These are phyloP conservation scores for Collybia sp. DNA, from an alignment of 768 basidiomycete species.

Conservation along the genomic window DNA sequence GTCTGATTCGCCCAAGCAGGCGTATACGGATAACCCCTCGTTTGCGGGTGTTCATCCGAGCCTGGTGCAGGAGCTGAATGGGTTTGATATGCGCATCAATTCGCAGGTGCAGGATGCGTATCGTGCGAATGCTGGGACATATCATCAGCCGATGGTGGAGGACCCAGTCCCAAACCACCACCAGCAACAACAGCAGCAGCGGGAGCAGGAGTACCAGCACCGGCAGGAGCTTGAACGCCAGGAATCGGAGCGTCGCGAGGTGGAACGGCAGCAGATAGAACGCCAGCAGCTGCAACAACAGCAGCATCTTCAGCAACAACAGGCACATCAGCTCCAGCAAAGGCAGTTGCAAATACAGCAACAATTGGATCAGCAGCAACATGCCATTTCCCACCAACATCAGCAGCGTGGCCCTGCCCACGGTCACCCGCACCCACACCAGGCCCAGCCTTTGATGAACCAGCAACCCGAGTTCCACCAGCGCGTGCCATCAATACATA, in stretches of 20 bases:
- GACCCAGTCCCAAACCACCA: too few species aligned
- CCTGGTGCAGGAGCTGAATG: slow-evolving; percentile 48
- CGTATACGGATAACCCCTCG: slow-evolving; percentile 27
- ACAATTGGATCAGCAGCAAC: slow-evolving; percentile 4
- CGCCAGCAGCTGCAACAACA: slow-evolving; percentile 16
- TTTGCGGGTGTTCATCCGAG: slow-evolving; percentile 52
- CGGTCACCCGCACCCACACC: neutral
- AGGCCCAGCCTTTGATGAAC: neutral
- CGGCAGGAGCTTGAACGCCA: slow-evolving; percentile 17
- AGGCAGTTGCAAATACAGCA: slow-evolving; percentile 9
- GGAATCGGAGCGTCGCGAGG: slow-evolving; percentile 13
- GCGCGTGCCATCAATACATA: neutral
- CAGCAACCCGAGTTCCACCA: neutral
- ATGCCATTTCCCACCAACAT: slow-evolving; percentile 10
- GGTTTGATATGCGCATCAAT: slow-evolving; percentile 52
- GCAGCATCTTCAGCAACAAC: slow-evolving; percentile 13
- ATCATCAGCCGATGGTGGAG: slow-evolving; percentile 21
- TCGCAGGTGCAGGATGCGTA: slow-evolving; percentile 46
- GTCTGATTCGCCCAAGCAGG: slow-evolving; percentile 26
- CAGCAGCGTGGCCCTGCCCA: neutral
- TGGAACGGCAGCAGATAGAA: slow-evolving; percentile 12
- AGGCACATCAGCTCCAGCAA: slow-evolving; percentile 13
- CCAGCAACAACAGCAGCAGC: slow-evolving; percentile 24
- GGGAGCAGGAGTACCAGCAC: slow-evolving; percentile 23
- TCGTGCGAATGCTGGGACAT: slow-evolving; percentile 28